Evolutionary conservation across 2,329 filamentous ascomycete genomes (phyloP), one percentile per base, ranked within the genome.

Genomic region (Cladosporium phlei): DNA sequence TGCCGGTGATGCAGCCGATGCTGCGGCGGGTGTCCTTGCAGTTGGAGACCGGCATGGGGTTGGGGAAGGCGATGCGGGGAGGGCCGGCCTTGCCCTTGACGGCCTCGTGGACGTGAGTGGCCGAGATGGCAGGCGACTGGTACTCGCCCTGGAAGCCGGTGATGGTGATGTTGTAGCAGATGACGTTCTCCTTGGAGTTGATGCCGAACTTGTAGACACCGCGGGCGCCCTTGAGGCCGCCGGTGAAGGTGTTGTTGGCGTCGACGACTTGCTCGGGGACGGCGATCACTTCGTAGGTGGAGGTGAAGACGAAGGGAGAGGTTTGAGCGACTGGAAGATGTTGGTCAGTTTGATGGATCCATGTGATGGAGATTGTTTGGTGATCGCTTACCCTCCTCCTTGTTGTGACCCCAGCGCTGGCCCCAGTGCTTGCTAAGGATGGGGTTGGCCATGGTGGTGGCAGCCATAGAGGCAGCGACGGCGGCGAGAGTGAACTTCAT

Each of bases 71-170:
- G 49, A 77, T 66, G 55, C 75, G 67, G 45, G 76, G 76, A 28
- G 76, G 75, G 5, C 77, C 76, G 16, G 69, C 55, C 39, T 60
- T 63, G 51, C 75, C 75, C 47, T 61, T 64, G 17, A 54, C 58
- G 5, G 63, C 74, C 59, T 78, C 64, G 61, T 79, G 76, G 52
- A 79, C 74, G 60, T 79, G 76, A 1, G 76, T 80, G 14, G 76
- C 73, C 5, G 75, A 77, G 21, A 60, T 54, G 33, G 77, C 76
- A 0, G 69, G 66, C 9, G 74, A 78, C 54, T 69, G 57, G 58
- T 76, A 79, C 2, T 72, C 62, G 44, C 76, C 76, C 17, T 64
- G 65, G 58, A 79, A 74, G 49, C 66, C 67, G 33, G 65, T 59
- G 35, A 79, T 64, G 28, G 68, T 74, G 35, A 47, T 47, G 35